Base-by-base conservation (phyloP, 495 filamentous ascomycete species). In the Xylaria scruposa region DNA sequence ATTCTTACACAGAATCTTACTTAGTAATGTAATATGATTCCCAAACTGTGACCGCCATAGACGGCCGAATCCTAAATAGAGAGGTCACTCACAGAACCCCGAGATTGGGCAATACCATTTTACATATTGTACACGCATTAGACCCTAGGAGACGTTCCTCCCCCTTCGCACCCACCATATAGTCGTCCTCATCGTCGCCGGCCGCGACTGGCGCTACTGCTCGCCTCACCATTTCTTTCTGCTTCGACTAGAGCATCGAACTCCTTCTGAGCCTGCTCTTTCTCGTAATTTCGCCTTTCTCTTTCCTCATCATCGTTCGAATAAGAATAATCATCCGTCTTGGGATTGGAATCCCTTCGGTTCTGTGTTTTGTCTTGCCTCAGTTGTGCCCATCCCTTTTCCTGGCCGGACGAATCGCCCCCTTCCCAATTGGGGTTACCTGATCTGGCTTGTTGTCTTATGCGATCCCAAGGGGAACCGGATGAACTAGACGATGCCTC, bases 231-330 rank as follows among this genome's bases (percentile, higher is more conserved):
- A n/a, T 73, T 73, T 42, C 78, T 75, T 40, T 79, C 78, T 15
- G 76, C 62, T 31, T 79, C 78, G 1, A 79, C 46, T 1, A 86
- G 78, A 31, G 79, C 83, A 53, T 86, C 84, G 68, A 86, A 86
- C 54, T 86, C 82, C 66, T 76, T 82, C 67, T 86, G 84, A 15
- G 83, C 84, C 60, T 83, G 79, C 31, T 81, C 79, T 71, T 77
- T 83, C 53, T 80, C 82, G 47, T 77, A 76, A 12, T 76, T 77
- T 59, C 73, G 82, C 40, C 33, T 63, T 66, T 78, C 78, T 56
- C 51, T 74, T 0, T 84, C 77, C 59, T 79, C 76, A 6, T 84
- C 83, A 19, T 71, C 42, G 42, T 71, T 42, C 1, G 77, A 73
- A 54, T 82, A 84, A 17, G 79, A 68, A 54, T 83, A 84, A 1